Evolutionary conservation across 768 basidiomycete genomes (phyloP), one percentile per base, ranked within the genome.

Genomic region (Trametes maxima): DNA sequence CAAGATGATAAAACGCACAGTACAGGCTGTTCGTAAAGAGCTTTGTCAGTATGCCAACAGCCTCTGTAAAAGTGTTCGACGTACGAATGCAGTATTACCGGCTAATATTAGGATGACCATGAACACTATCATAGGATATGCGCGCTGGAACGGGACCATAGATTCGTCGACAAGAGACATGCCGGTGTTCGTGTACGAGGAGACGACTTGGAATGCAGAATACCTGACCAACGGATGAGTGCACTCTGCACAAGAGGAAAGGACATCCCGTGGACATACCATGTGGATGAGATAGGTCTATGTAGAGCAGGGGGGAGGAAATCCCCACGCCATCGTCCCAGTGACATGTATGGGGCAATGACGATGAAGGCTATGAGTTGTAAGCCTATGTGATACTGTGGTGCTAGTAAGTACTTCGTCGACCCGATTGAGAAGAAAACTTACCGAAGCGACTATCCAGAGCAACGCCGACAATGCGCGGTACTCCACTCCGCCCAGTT

Each of bases 401-500:
- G 50, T 35, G 17, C 43, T 14, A 51, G 55, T 21, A 66, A 28
- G 17, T 44, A 33, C 28, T 43, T 49, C 45, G 65, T 33, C 3
- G 28, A 33, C 3, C 4, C 8, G 8, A 53, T 22, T 19, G 16
- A 28, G 43, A 25, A 7, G 53, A n/a, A 49, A 36, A 80, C 90
- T 68, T 70, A 95, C 94, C 36, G 76, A 71, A 12, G 82, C 82
- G 39, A 96, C 85, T 57, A 95, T 82, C 89, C 91, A 95, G 11
- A 94, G 76, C 51, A 97, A 73, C 2, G 88, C 84, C 45, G 87
- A 88, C 64, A 97, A 75, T 13, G 90, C 91, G 11, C 94, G 82
- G 70, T 92, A 98, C 72, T 99, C 96, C 7, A 97, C 89, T 19
- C 96, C 95, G 4, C 95, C 95, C 5, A 98, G 76, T 72, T 97